A percentile compares a stretch with the other conserved stretches of the same genome.
Conservation (phyloP, 176 grass and related monocot genomes). For the Tillandsia leiboldiana region DNA sequence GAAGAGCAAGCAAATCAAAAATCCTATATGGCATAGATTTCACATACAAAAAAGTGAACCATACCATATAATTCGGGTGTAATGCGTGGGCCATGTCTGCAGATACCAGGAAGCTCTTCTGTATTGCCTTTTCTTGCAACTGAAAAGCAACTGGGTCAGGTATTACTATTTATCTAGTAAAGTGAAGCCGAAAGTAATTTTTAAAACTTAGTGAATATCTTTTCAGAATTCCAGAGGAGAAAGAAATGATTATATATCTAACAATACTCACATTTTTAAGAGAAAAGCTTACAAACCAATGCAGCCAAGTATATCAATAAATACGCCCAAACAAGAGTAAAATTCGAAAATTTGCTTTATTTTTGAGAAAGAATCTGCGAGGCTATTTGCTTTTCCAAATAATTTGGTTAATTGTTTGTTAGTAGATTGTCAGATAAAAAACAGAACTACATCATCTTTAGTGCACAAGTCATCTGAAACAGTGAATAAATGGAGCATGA, state of each 20-base stretch:
- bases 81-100: constrained; percentile 97
- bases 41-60: background rate
- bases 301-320: background rate
- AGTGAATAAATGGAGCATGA: background rate
- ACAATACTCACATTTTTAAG: background rate
- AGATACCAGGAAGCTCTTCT: constrained; percentile 90
- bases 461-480: background rate
- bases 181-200: background rate
- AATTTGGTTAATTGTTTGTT: background rate
- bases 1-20: no score
- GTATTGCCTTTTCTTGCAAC: constrained; percentile 76
- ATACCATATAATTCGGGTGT: constrained; percentile 93
- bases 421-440: background rate
- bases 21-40: background rate
- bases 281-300: background rate
- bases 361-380: background rate
- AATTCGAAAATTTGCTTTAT: background rate
- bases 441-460: background rate
- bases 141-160: constrained; percentile 24
- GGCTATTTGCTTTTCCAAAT: background rate
- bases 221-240: background rate
- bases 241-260: background rate
- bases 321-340: background rate
- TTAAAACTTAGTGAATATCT: background rate
- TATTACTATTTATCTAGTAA: constrained; percentile 2